These are phyloP conservation scores for Phytophthora pseudosyringae DNA, from an alignment of 352 stramenopile genomes.

Conservation along the genomic window DNA sequence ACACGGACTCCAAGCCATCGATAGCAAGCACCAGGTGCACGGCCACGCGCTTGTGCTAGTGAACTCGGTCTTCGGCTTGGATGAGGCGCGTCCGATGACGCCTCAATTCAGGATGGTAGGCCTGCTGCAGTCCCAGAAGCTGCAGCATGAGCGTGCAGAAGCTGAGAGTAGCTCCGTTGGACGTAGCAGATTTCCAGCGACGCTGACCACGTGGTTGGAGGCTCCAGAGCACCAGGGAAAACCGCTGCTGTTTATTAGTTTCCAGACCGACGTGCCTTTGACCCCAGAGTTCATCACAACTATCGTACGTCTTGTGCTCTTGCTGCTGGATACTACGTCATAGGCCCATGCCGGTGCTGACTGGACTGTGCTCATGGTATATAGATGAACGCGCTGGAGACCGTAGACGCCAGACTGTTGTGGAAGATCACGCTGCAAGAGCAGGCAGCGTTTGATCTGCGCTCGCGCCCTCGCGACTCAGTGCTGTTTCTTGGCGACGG, in stretches of 20 bases:
- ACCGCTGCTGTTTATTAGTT: slow-evolving; percentile 68
- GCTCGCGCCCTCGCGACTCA: slow-evolving; percentile 45
- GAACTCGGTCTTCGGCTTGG: slow-evolving; percentile 86
- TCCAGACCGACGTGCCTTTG: slow-evolving; percentile 53
- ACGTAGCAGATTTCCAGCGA: slow-evolving; percentile 41
- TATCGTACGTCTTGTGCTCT: slow-evolving; percentile 45
- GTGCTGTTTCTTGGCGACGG: slow-evolving; percentile 62
- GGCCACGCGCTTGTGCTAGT: slow-evolving; percentile 74
- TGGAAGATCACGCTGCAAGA: slow-evolving; percentile 69
- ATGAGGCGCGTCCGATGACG: slow-evolving; percentile 73
- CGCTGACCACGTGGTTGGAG: slow-evolving; percentile 46
- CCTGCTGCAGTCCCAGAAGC: slow-evolving; percentile 50
- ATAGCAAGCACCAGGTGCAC: slow-evolving; percentile 62
- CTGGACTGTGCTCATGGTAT: slow-evolving; percentile 11
- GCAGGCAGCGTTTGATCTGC: slow-evolving; percentile 64
- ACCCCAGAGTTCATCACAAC: slow-evolving; percentile 60
- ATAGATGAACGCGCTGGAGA: slow-evolving; percentile 67
- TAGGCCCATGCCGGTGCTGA: slow-evolving; percentile 1
- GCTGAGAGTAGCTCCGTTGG: slow-evolving; percentile 17
- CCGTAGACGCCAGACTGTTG: slow-evolving; percentile 53
- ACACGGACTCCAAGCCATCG: slow-evolving; percentile 52
- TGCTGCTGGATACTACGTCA: background rate
- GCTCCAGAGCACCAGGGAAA: slow-evolving; percentile 32
- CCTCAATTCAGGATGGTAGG: slow-evolving; percentile 84
- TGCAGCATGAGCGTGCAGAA: slow-evolving; percentile 31